A percentile compares a stretch with the other conserved stretches of the same genome.
phyloP scores from a whole-genome alignment of 371 early-diverging fungal species.

The Mucor mucedo region DNA sequence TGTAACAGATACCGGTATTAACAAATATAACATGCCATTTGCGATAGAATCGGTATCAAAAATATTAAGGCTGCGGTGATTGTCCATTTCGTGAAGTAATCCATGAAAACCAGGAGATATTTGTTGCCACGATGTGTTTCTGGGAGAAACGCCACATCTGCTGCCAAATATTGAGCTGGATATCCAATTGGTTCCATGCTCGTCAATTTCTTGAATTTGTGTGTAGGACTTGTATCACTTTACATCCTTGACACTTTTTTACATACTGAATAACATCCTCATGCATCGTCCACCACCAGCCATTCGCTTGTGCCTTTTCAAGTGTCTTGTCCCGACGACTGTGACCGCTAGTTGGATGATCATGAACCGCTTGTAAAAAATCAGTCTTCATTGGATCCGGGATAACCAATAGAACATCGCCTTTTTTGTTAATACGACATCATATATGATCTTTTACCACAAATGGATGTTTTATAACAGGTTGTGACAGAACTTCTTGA shows the following conservation, averaged over 20 bases:
- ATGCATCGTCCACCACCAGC: conserved; percentile 12
- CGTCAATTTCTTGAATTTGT: conserved; percentile 3
- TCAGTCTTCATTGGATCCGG: not conserved
- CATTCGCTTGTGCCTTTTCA: conserved; percentile 5
- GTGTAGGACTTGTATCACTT: conserved; percentile 5
- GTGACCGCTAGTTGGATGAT: conserved; percentile 11
- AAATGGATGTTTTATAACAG: no score
- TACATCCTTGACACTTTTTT: not conserved
- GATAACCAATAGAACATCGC: no score
- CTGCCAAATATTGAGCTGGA: conserved; percentile 29
- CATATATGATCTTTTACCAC: no score
- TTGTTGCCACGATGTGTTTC: conserved; percentile 10
- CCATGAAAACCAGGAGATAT: conserved; percentile 30
- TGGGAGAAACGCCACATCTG: conserved; percentile 29
- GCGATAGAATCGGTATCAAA: conserved; percentile 8
- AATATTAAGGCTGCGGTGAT: conserved; percentile 14
- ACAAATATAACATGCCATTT: not conserved
- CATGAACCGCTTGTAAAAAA: not conserved
- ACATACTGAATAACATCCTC: conserved; percentile 2
- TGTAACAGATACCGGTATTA: conserved; percentile 1
- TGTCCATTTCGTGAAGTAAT: conserved; percentile 22
- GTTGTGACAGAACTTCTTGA: no score
- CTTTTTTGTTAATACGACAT: no score
- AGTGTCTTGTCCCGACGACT: conserved; percentile 20
- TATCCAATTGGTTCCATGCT: not conserved